phyloP scores from a whole-genome alignment of 2,329 filamentous ascomycete genomes.

The Dactylonectria macrodidyma region DNA sequence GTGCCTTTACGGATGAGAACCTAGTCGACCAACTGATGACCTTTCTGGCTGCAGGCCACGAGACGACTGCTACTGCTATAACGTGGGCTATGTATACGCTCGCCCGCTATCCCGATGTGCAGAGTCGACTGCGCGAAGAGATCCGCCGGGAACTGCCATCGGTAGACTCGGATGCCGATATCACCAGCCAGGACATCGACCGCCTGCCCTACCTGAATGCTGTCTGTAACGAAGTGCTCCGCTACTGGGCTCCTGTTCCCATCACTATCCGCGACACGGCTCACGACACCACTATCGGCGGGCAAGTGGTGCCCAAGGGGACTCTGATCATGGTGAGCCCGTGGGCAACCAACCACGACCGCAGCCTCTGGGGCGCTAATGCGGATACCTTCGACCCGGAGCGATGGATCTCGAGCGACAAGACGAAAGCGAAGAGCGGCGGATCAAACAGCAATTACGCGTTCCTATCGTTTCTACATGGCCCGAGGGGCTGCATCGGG shows the following conservation, averaged over 20 bases:
- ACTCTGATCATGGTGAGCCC: conserved; percentile 77
- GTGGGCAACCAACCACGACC: conserved; percentile 79
- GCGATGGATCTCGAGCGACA: conserved; percentile 72
- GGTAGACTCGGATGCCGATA: conserved; percentile 52
- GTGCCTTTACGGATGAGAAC: conserved; percentile 82
- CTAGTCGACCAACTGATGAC: conserved; percentile 92
- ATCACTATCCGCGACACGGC: conserved; percentile 77
- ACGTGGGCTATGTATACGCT: conserved; percentile 83
- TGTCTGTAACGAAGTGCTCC: conserved; percentile 83
- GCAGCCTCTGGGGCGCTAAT: conserved; percentile 81
- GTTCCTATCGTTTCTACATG: conserved; percentile 87
- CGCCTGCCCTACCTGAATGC: conserved; percentile 84
- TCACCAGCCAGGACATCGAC: conserved; percentile 72
- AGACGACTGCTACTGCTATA: conserved; percentile 82
- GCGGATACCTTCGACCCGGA: conserved; percentile 84
- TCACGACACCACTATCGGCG: conserved; percentile 75
- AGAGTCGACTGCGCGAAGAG: conserved; percentile 78
- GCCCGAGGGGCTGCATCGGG: conserved; percentile 89
- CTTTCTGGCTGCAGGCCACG: conserved; percentile 86
- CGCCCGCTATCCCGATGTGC: conserved; percentile 74
- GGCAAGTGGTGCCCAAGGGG: conserved; percentile 77
- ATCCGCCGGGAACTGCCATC: conserved; percentile 73
- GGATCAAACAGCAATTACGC: conserved; percentile 83
- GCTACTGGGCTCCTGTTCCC: conserved; percentile 80
- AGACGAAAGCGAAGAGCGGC: conserved; percentile 70